phyloP scores from a whole-genome alignment of 345 rosid genomes.

The Moricandia arvensis region DNA sequence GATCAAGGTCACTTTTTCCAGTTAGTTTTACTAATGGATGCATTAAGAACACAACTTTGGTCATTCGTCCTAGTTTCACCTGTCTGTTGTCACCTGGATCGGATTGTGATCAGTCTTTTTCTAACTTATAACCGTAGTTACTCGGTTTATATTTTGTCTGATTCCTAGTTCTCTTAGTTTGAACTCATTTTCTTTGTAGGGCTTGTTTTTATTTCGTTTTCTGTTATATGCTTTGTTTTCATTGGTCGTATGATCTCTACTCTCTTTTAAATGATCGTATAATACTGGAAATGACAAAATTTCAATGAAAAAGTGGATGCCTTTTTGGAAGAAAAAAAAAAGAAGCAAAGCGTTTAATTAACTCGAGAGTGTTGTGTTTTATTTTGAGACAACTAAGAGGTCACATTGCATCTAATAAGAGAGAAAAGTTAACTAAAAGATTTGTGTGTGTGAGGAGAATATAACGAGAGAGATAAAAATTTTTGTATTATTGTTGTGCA shows the following conservation, averaged over 20 bases:
- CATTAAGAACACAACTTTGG: neutral
- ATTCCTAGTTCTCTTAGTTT: neutral
- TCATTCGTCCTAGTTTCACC: neutral
- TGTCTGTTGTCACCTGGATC: neutral
- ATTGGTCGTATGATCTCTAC: neutral
- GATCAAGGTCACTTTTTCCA: neutral
- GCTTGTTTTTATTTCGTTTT: neutral
- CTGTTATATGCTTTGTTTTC: neutral
- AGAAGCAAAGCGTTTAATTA: too few species aligned
- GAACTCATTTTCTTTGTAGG: neutral
- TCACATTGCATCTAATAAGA: too few species aligned
- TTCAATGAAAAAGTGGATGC: too few species aligned
- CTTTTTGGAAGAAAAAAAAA: too few species aligned
- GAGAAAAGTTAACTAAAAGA: too few species aligned
- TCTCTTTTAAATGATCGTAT: neutral
- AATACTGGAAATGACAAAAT: neutral
- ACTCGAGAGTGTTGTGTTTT: too few species aligned
- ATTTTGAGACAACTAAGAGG: too few species aligned
- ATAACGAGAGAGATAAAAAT: too few species aligned
- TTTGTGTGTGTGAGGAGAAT: too few species aligned
- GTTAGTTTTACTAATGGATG: neutral
- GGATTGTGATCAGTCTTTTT: neutral
- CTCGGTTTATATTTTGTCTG: neutral
- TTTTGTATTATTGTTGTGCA: too few species aligned
- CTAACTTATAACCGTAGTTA: neutral